phyloP scores from a whole-genome alignment of 352 stramenopile genomes.

The Pythium utonaiense region DNA sequence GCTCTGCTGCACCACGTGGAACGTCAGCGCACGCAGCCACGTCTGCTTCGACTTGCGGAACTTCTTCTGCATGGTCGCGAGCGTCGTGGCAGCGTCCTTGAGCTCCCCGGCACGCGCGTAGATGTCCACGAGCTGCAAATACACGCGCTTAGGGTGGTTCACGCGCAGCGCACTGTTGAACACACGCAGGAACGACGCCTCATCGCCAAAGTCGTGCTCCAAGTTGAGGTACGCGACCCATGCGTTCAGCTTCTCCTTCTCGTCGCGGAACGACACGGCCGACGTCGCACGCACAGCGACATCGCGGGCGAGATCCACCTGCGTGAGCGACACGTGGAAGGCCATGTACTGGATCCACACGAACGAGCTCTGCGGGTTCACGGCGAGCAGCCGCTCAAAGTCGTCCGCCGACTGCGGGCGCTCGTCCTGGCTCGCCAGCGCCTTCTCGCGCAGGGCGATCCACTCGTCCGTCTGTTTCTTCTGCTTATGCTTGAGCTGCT shows the following conservation, averaged over 20 bases:
- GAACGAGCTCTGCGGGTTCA: constrained; percentile 93
- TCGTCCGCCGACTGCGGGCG: constrained; percentile 91
- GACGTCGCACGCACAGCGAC: constrained; percentile 92
- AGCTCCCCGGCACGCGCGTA: constrained; percentile 70
- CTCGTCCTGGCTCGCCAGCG: constrained; percentile 90
- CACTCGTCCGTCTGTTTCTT: constrained; percentile 94
- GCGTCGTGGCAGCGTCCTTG: constrained; percentile 66
- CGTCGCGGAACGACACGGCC: constrained; percentile 93
- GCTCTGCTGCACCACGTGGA: constrained; percentile 65
- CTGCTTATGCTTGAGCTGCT: constrained; percentile 86
- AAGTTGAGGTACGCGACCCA: constrained; percentile 95
- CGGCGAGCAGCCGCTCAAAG: constrained; percentile 94
- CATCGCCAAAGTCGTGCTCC: constrained; percentile 95
- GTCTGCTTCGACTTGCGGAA: constrained; percentile 89
- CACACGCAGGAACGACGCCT: constrained; percentile 86
- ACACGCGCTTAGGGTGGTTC: constrained; percentile 95
- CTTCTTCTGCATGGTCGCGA: constrained; percentile 90
- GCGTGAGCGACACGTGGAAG: constrained; percentile 94
- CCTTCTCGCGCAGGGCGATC: constrained; percentile 91
- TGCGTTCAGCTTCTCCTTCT: constrained; percentile 97
- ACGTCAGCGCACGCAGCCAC: constrained; percentile 86
- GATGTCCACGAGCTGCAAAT: constrained; percentile 93
- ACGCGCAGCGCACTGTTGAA: constrained; percentile 91
- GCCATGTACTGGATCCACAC: constrained; percentile 98
- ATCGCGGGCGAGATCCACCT: constrained; percentile 90